Conservation (phyloP, 495 filamentous ascomycete species). For the Hypoxylon fuscum region DNA sequence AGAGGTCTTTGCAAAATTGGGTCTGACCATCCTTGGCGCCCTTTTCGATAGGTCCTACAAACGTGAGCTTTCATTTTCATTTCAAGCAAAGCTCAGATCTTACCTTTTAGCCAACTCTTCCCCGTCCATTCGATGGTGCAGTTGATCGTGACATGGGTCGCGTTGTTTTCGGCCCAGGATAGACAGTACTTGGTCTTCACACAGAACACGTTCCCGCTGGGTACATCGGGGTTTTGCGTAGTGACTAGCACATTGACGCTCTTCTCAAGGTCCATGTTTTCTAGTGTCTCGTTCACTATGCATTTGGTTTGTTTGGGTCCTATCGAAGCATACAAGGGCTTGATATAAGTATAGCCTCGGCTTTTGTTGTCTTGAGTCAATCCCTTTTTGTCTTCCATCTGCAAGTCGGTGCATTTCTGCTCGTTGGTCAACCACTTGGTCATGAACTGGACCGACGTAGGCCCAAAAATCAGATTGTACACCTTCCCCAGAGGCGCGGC, state of each 20-base stretch:
- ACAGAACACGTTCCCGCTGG: slow-evolving; percentile 88
- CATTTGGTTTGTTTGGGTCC: slow-evolving; percentile 97
- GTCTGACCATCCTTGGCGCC: slow-evolving; percentile 91
- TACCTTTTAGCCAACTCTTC: slow-evolving; percentile 98
- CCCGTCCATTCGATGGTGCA: slow-evolving; percentile 95
- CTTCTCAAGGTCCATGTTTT: slow-evolving; percentile 86
- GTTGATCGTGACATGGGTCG: slow-evolving; percentile 83
- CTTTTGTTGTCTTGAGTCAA: slow-evolving; percentile 75
- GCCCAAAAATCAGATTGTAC: slow-evolving; percentile 86
- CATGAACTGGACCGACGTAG: slow-evolving; percentile 80
- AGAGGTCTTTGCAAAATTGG: slow-evolving; percentile 78
- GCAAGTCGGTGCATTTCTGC: slow-evolving; percentile 86
- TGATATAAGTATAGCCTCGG: slow-evolving; percentile 87
- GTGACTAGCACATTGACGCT: slow-evolving; percentile 77
- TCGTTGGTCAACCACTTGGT: slow-evolving; percentile 84
- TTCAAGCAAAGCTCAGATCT: slow-evolving; percentile 19
- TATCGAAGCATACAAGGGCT: slow-evolving; percentile 82
- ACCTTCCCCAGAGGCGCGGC: slow-evolving; percentile 91
- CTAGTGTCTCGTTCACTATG: slow-evolving; percentile 82
- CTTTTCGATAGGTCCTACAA: slow-evolving; percentile 88
- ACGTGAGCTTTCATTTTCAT: slow-evolving; percentile 30
- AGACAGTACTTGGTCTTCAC: slow-evolving; percentile 95
- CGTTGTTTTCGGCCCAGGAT: slow-evolving; percentile 85
- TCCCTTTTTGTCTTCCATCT: slow-evolving; percentile 83
- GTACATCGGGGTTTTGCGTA: slow-evolving; percentile 95